Conservation (phyloP, 257 asterid genomes). For the Solanum rostratum region DNA sequence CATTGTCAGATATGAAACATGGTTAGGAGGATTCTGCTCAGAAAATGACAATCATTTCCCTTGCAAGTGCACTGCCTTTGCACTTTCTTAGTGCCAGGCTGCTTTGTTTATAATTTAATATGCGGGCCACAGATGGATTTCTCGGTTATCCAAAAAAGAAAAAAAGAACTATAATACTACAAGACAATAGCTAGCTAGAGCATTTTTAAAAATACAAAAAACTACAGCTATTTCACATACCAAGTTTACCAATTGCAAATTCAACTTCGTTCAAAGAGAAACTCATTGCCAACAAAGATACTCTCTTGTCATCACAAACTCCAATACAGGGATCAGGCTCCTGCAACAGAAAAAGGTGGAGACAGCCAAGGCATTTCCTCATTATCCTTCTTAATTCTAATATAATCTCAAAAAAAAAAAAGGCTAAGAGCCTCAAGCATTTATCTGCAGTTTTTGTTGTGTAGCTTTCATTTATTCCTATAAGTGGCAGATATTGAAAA, state of each 20-base stretch:
- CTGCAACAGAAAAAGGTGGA: constrained; percentile 29
- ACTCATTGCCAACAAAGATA: constrained; percentile 62
- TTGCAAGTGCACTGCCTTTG: not conserved
- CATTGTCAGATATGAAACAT: not conserved
- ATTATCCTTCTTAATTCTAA: not conserved
- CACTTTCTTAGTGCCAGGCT: not conserved
- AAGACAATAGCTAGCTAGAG: not conserved
- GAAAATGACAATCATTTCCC: not conserved
- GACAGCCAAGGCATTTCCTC: not conserved
- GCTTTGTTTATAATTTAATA: not conserved
- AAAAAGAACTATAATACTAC: not conserved
- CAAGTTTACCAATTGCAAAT: constrained; percentile 72
- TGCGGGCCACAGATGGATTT: no score
- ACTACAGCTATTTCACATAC: constrained; percentile 34
- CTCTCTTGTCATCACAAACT: constrained; percentile 37
- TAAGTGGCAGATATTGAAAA: not conserved
- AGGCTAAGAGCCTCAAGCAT: not conserved
- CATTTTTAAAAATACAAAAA: constrained; percentile 13
- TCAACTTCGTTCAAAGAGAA: constrained; percentile 65
- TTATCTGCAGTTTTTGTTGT: not conserved
- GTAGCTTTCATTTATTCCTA: not conserved
- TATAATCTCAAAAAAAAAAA: not conserved
- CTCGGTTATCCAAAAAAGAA: not conserved
- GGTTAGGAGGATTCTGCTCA: not conserved
- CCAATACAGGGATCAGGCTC: constrained; percentile 41